Conservation (phyloP, 108 stramenopile genomes). For the Cyclotella atomus region DNA sequence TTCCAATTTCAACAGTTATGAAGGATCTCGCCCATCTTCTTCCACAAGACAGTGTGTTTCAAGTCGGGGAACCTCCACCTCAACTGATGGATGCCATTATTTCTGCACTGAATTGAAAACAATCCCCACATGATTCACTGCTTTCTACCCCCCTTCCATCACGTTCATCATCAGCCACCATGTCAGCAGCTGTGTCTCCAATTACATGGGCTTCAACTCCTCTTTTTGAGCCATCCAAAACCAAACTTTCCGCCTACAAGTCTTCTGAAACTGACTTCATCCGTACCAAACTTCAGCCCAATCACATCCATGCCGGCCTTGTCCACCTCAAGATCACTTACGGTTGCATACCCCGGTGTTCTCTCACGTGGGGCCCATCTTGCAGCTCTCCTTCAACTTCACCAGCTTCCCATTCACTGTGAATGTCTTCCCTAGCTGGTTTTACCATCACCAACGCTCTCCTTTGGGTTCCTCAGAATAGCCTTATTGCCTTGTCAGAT, state of each 20-base stretch:
- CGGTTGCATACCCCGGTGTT: constrained; percentile 8
- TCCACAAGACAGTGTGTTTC: constrained; percentile 1
- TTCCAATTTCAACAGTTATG: background rate
- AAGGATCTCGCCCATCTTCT: background rate
- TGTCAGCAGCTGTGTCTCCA: constrained; percentile 2
- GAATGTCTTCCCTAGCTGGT: too few relatives aligned
- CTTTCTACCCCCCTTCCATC: background rate
- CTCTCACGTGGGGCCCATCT: background rate
- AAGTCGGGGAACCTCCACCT: constrained; percentile 2
- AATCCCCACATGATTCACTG: background rate
- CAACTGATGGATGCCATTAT: background rate
- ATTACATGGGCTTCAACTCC: constrained; percentile 31
- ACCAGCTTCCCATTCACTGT: too few relatives aligned
- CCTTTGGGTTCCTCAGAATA: too few relatives aligned
- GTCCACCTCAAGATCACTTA: constrained; percentile 23
- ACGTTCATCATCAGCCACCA: background rate
- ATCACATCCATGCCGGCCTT: constrained; percentile 8
- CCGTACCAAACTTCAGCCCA: constrained; percentile 10
- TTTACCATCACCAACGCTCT: too few relatives aligned
- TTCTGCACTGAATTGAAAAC: constrained; percentile 17
- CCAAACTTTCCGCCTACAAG: constrained; percentile 23
- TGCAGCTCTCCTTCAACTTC: too few relatives aligned
- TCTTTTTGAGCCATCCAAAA: constrained; percentile 29
- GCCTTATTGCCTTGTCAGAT: too few relatives aligned
- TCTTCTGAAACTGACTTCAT: constrained; percentile 28